A percentile compares a stretch with the other conserved stretches of the same genome.
Evolutionary conservation across 169 alveolate species (phyloP).

Genomic region (Babesia microti): DNA sequence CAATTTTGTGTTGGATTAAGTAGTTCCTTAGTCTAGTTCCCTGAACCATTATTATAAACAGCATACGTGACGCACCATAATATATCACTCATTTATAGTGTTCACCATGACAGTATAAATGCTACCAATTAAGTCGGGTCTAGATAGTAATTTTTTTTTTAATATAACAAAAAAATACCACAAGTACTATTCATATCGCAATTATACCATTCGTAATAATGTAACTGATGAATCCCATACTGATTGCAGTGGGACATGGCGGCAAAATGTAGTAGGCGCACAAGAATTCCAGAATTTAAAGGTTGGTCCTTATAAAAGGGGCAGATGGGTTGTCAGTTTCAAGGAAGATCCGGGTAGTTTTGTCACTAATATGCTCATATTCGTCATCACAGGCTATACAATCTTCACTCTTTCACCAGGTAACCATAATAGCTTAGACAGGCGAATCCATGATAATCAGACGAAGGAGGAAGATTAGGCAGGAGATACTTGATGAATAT

Average conservation of each 20-base stretch:
- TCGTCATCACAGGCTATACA: slow-evolving; percentile 42
- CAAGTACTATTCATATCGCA: no score
- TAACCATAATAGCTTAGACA: background rate
- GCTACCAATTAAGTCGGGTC: no score
- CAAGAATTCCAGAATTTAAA: slow-evolving; percentile 24
- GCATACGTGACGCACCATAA: background rate
- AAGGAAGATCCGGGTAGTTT: slow-evolving; percentile 50
- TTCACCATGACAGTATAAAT: no score
- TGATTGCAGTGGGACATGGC: no score
- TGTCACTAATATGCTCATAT: slow-evolving; percentile 39
- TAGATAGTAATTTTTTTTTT: no score
- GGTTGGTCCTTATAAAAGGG: slow-evolving; percentile 45
- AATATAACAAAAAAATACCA: no score
- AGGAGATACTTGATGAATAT: slow-evolving; percentile 37
- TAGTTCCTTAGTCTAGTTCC: slow-evolving; percentile 31
- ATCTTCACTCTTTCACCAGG: slow-evolving; percentile 46
- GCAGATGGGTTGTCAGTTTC: slow-evolving; percentile 45
- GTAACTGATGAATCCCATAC: slow-evolving; percentile 1
- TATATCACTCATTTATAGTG: no score
- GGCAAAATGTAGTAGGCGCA: slow-evolving; percentile 18
- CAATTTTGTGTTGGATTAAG: slow-evolving; percentile 40
- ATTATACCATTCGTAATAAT: no score
- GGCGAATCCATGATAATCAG: slow-evolving; percentile 47
- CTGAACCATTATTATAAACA: slow-evolving; percentile 2
- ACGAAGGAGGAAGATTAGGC: slow-evolving; percentile 39